Base-by-base conservation (phyloP, 768 basidiomycete species). In the Chlorophyllum brunneum region DNA sequence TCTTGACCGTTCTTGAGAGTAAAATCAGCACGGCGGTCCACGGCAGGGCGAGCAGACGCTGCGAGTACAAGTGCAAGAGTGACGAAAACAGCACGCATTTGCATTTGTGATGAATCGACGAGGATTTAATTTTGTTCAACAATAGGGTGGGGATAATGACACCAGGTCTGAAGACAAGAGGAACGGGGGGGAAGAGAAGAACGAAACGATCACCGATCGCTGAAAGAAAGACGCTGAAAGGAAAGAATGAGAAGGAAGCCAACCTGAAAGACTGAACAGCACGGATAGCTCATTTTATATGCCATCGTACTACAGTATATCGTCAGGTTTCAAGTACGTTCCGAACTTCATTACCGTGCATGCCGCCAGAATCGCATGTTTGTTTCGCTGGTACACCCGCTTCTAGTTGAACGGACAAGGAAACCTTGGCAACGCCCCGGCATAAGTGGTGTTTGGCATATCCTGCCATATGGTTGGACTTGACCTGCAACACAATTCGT, bases 11-110 rank as follows among this genome's bases (percentile, higher is more conserved):
- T 76, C 46, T 66, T 65, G 34, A 71, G 61, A 50, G 58, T 54
- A 48, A 71, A 70, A 24, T 56, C 64, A 46, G 65, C 70, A 54
- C 60, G 62, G 30, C 59, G 67, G 18, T 54, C 38, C 43, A 53
- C 27, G 22, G 51, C 36, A 4, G 72, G 74, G 31, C 63, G 70
- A 5, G 75, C 74, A 29, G 63, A 63, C 18, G 59, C 68, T 7
- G 62, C 60, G 45, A 67, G 36, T 26, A 63, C 65, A 33, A 71
- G 59, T 16, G 66, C 62, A 34, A 74, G 63, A 15, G 66, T 56
- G 51, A 75, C 59, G 53, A 80, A 61, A 42, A 66, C 50, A 46
- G 64, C 64, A 61, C 68, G 69, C 68, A 70, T 74, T 71, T 71
- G 76, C 55, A 56, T 54, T 30, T 31, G n/a, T 37, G 36, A 15